Base-by-base conservation (phyloP, 768 basidiomycete species). In the Russula foetens region DNA sequence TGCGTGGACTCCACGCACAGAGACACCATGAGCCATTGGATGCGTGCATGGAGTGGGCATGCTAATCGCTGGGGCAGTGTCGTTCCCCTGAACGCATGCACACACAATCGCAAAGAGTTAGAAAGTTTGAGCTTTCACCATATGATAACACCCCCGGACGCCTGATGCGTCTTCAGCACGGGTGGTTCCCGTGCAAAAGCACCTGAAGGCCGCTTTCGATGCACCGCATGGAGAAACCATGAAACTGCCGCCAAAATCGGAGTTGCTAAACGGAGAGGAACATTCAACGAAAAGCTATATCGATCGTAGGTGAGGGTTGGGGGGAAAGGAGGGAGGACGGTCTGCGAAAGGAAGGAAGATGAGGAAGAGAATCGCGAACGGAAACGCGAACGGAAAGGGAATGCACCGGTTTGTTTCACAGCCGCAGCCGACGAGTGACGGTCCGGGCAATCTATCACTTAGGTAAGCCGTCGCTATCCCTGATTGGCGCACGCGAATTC, bases 331-430 rank as follows among this genome's bases (percentile, higher is more conserved):
- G 4, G 24, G 21, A 26, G 38, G 35, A 43, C 19, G 17, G n/a
- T 17, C 11, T 23, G 15, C 21, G 43, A 41, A 41, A 2, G 17
- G 17, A 41, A 15, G 7, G 14, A 7, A 8, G 38, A 38, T 39
- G 14, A 53, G 33, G 35, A 26, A 24, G 17, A 31, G 35, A 23
- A 14, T 26, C 14, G 51, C 49, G n/a, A 9, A 5, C 31, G 9
- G 31, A 35, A 12, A 35, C 35, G 35, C 35, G 35, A n/a, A n/a
- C n/a, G 53, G 43, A 55, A 21, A 15, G 29, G 31, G 9, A 9
- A n/a, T 48, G 35, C 55, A 53, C 63, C 63, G 63, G 63, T 52
- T 44, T 35, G 23, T 4, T 7, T 41, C 63, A 63, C 63, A 56
- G 63, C 63, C 63, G 59, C 48, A 63, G 50, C 59, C 44, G 45